These are phyloP conservation scores for Serpula lacrymans DNA, from an alignment of 768 basidiomycete species.

Conservation along the genomic window DNA sequence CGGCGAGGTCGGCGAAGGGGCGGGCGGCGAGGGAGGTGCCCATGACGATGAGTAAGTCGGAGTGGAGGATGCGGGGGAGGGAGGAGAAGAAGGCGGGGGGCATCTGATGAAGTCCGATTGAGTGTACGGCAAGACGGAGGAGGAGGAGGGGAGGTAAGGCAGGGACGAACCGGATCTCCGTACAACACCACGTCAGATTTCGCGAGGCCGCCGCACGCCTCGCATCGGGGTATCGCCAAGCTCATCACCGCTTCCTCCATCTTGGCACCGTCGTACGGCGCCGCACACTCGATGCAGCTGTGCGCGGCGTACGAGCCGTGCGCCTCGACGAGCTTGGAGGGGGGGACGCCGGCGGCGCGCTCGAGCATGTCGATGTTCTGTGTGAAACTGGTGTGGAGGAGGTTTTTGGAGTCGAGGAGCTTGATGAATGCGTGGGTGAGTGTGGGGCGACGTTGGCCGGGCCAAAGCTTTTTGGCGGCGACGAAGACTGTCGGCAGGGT, in stretches of 20 bases:
- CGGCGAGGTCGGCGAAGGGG: conserved; percentile 80
- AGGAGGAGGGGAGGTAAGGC: too few relatives aligned
- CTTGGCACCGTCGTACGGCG: conserved; percentile 55
- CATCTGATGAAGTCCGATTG: conserved; percentile 44
- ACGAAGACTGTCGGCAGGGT: conserved; percentile 61
- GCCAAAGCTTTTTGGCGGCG: conserved; percentile 90
- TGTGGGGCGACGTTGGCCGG: conserved; percentile 87
- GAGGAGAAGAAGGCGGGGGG: conserved; percentile 64
- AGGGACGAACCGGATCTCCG: conserved; percentile 61
- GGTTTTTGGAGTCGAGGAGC: conserved; percentile 64
- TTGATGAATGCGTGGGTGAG: conserved; percentile 87
- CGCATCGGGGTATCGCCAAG: conserved; percentile 67
- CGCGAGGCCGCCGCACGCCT: conserved; percentile 65
- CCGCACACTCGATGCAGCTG: conserved; percentile 73
- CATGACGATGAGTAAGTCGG: conserved; percentile 86
- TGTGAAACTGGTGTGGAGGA: conserved; percentile 79
- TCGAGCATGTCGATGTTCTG: conserved; percentile 96
- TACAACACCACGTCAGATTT: conserved; percentile 98
- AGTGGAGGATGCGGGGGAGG: conserved; percentile 50
- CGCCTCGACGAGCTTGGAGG: conserved; percentile 80
- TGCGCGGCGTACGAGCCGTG: conserved; percentile 94
- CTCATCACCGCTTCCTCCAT: conserved; percentile 62
- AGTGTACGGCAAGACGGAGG: too few relatives aligned
- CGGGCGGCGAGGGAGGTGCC: conserved; percentile 88
- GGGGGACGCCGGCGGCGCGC: conserved; percentile 74